Evolutionary conservation across 768 basidiomycete species (phyloP), one percentile per base, ranked within the genome.

Genomic region (Podaxis sp.): DNA sequence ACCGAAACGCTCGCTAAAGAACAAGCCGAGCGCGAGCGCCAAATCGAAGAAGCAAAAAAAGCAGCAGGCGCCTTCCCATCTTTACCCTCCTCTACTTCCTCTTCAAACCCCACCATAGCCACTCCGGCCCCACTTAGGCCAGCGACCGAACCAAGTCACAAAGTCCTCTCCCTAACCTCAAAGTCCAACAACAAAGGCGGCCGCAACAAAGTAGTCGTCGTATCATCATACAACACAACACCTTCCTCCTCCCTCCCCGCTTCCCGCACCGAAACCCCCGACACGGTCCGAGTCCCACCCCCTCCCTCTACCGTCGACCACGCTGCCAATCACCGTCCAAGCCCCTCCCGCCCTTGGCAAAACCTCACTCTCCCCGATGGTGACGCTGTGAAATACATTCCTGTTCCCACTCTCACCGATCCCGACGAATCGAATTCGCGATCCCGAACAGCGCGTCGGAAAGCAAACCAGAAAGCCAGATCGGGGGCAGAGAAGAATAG

Each of bases 1-100:
- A 67, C 70, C 1, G 74, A 76, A 8, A 81, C 80, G 0, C 63
- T 83, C 3, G 73, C 75, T 0, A 77, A 71, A 64, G 88, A 90
- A 68, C 80, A 79, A 8, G 76, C 74, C n/a, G 81, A 77, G 4
- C 77, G 80, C 2, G 76, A 81, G 61, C 80, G 75, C 33, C 81
- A 72, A 15, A 71, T 78, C 2, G 79, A 83, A 26, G 82, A 84
- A 61, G 83, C 81, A 0, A 76, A 80, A 5, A 72, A 73, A 7
- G 82, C 82, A 0, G 82, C 76, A 26, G 88, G 88, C 2, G 86
- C 84, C 0, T 91, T 91, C 69, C 89, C 89, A 19, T 75, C 78
- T 13, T 80, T 91, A 28, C 64, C 71, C 5, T 30, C 56, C 40
- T 15, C 56, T 3, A 28, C 42, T 17, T 6, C 56, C 40, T 42